phyloP scores from a whole-genome alignment of 805 yeast genomes.

The Blastobotrys chiropterorum region DNA sequence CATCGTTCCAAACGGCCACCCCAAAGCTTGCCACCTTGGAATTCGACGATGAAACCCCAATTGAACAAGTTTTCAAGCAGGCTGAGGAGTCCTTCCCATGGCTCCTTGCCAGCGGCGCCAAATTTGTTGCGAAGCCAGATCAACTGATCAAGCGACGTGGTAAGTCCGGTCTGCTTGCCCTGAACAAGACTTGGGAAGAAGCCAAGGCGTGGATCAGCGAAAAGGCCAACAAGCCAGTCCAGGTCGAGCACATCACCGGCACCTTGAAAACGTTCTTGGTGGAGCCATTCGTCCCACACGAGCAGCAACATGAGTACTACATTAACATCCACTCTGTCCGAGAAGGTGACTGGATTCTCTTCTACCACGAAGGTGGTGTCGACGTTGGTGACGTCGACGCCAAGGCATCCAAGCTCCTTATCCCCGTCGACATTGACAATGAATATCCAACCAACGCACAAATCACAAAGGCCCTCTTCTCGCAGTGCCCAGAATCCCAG shows the following conservation, averaged over 20 bases:
- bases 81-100: conserved; percentile 39
- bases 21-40: conserved; percentile 35
- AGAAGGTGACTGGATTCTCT: conserved; percentile 43
- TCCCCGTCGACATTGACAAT: conserved; percentile 37
- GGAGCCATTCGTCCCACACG: conserved; percentile 44
- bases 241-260: conserved; percentile 38
- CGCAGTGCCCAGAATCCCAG: conserved; percentile 37
- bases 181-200: conserved; percentile 40
- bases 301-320: conserved; percentile 41
- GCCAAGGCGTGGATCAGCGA: conserved; percentile 39
- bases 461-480: conserved; percentile 30
- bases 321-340: conserved; percentile 43
- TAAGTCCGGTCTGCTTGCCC: conserved; percentile 38
- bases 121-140: conserved; percentile 42
- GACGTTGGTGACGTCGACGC: conserved; percentile 44
- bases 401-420: conserved; percentile 38
- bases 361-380: conserved; percentile 45
- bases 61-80: conserved; percentile 30
- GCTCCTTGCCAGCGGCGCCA: conserved; percentile 32
- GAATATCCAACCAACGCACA: conserved; percentile 37
- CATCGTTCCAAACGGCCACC: conserved; percentile 28
- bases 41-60: conserved; percentile 28
- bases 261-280: conserved; percentile 37
- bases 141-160: conserved; percentile 43
- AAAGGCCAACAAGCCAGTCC: conserved; percentile 36